Evolutionary conservation across 192 early-diverging fungal species (phyloP), one percentile per base, ranked within the genome.

Genomic region (Entrophospora sp.): DNA sequence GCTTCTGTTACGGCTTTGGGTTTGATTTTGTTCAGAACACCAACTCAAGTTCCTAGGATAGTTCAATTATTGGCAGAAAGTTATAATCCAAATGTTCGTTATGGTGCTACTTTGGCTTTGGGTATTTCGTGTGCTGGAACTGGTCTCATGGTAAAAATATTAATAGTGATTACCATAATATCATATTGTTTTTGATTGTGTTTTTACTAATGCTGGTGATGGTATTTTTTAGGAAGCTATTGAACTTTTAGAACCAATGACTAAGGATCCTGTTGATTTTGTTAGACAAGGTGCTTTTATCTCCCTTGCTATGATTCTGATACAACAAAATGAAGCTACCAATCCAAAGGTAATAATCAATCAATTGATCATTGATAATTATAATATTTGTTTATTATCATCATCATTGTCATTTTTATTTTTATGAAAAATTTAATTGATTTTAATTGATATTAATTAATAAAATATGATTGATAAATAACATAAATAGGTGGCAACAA

Each of bases 1-100:
- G 96, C 97, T 2, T 94, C 97, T 10, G 97, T 98, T 37, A 97
- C 91, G 5, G 87, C 92, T 0, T 86, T 99, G 30, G 97, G 97
- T 5, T 99, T 99, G 70, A 81, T 99, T 18, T 79, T 99, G 9
- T 87, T 93, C 77, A 84, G 90, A 43, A 89, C 85, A n/a, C 90
- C 94, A 28, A 85, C 89, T 68, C 96, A 99, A 66, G 96, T 99
- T 24, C 97, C 97, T n/a, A 83, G 95, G 28, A 87, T 99, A 68
- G 97, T 99, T 18, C 93, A 99, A 83, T 82, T 98, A 5, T 79
- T 99, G 35, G 85, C 94, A 30, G 94, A 99, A 76, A 95, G 93
- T 75, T 99, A 91, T 76, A 99, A 99, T 79, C 96, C 97, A 45
- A 94, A 99, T 65, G 97, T 99, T 25, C 89, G 97, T 12, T 93